phyloP scores from a whole-genome alignment of 2,329 filamentous ascomycete genomes.

The Penicillium sp. region DNA sequence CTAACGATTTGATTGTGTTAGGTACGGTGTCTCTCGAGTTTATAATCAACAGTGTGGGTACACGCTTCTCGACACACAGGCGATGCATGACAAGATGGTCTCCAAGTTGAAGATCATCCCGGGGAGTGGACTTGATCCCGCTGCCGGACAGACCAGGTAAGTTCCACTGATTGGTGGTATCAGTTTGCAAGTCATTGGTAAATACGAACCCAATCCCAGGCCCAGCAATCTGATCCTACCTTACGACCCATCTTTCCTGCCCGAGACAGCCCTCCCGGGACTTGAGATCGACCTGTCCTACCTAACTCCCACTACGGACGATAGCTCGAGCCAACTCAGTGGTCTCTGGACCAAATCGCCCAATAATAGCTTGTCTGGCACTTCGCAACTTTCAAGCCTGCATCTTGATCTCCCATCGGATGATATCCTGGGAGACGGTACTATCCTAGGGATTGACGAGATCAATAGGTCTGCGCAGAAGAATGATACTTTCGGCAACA shows the following conservation, averaged over 20 bases:
- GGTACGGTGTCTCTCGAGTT: constrained; percentile 78
- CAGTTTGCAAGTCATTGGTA: not conserved
- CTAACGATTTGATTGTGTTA: constrained; percentile 26
- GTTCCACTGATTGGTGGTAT: constrained; percentile 22
- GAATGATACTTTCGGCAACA: constrained; percentile 27
- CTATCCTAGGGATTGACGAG: constrained; percentile 44
- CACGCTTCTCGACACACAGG: constrained; percentile 76
- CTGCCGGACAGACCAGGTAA: constrained; percentile 71
- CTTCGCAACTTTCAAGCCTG: constrained; percentile 29
- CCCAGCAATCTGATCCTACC: constrained; percentile 64
- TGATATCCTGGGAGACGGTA: constrained; percentile 41
- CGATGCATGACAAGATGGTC: constrained; percentile 70
- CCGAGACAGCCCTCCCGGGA: constrained; percentile 62
- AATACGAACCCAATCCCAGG: constrained; percentile 59
- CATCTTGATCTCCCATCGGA: constrained; percentile 53
- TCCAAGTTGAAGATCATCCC: constrained; percentile 61
- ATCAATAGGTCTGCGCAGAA: constrained; percentile 40
- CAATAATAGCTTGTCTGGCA: constrained; percentile 30
- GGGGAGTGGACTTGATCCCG: constrained; percentile 64
- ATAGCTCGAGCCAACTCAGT: constrained; percentile 35
- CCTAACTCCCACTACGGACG: constrained; percentile 35
- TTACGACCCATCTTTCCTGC: constrained; percentile 80
- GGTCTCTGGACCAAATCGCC: constrained; percentile 39
- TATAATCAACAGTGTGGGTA: constrained; percentile 86
- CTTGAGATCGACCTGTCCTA: constrained; percentile 54